A percentile compares a stretch with the other conserved stretches of the same genome.
Conservation (phyloP, 2,329 filamentous ascomycete species). For the Fusarium fracticaudum region DNA sequence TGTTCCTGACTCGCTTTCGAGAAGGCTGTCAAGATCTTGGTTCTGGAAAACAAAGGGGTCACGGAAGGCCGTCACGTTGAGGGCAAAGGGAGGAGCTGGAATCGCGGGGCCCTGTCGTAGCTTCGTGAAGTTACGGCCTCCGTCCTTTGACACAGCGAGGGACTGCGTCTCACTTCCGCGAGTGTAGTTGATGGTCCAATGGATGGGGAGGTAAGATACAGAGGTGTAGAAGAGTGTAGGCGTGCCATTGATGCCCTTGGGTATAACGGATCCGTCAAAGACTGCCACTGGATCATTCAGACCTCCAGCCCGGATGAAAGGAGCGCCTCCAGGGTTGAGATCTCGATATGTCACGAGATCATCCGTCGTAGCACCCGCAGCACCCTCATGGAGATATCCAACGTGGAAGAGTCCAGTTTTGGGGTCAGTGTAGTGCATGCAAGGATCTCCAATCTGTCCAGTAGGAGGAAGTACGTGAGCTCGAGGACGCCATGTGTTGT, state of each 20-base stretch:
- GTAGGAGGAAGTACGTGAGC: constrained; percentile 53
- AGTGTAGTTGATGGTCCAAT: constrained; percentile 57
- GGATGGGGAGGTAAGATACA: constrained; percentile 55
- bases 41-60: constrained; percentile 40
- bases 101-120: constrained; percentile 35
- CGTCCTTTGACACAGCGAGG: constrained; percentile 54
- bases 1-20: constrained; percentile 28
- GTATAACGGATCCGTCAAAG: constrained; percentile 57
- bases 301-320: constrained; percentile 54
- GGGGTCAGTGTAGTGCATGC: constrained; percentile 57
- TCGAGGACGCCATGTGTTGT: constrained; percentile 47
- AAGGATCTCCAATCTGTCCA: constrained; percentile 55
- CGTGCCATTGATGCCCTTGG: constrained; percentile 53
- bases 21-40: constrained; percentile 22
- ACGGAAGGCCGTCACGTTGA: constrained; percentile 40
- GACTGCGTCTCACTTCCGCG: constrained; percentile 57
- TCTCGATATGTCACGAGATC: constrained; percentile 53
- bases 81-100: constrained; percentile 28
- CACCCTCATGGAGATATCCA: constrained; percentile 52
- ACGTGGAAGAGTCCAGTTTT: constrained; percentile 55
- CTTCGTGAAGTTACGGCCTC: constrained; percentile 39
- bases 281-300: constrained; percentile 44
- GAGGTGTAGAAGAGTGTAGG: constrained; percentile 57
- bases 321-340: constrained; percentile 50
- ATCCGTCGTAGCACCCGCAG: constrained; percentile 52